Base-by-base conservation (phyloP, 75 land plant species). In the Cryptomeria japonica region DNA sequence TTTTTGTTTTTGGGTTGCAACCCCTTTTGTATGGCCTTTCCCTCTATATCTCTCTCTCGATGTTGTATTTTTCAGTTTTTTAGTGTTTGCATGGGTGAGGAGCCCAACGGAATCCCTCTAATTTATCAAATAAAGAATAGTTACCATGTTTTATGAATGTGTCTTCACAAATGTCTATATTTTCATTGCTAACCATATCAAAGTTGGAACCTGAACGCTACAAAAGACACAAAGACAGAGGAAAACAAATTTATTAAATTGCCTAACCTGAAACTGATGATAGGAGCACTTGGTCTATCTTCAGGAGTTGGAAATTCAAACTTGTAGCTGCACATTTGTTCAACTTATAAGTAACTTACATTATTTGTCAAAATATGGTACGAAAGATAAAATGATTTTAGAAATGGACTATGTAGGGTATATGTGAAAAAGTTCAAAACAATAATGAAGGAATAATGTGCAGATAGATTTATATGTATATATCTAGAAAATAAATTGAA, bases 221-320 rank as follows among this genome's bases (percentile, higher is more conserved):
- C 28, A 64, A 64, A 25, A 28, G n/a, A 64, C n/a, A 75, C 16
- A 12, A 34, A 32, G 77, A 75, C 12, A 75, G 53, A 38, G 47
- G 49, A 75, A 78, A 39, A 28, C 77, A 28, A 38, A 83, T 64
- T 16, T 6, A 84, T 13, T 53, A 5, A 83, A 83, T 84, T 18
- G 58, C 16, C 78, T n/a, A 42, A 98, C 99, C 98, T 98, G 96
- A 98, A 98, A 89, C 99, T 98, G 87, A 98, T 98, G 31, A 98
- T 98, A 31, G 99, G 97, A 49, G 96, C 95, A 55, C 96, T 94
- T 44, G 99, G 99, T 89, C 95, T 87, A 90, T 98, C 99, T 87
- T 98, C 99, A 80, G 99, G 99, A 72, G 99, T 97, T 84, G 99
- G 99, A 86, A 98, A 98, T 78, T 98, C 99, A 93, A 98, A 98